phyloP scores from a whole-genome alignment of 495 filamentous ascomycete genomes.

The Penicillium arizonense region DNA sequence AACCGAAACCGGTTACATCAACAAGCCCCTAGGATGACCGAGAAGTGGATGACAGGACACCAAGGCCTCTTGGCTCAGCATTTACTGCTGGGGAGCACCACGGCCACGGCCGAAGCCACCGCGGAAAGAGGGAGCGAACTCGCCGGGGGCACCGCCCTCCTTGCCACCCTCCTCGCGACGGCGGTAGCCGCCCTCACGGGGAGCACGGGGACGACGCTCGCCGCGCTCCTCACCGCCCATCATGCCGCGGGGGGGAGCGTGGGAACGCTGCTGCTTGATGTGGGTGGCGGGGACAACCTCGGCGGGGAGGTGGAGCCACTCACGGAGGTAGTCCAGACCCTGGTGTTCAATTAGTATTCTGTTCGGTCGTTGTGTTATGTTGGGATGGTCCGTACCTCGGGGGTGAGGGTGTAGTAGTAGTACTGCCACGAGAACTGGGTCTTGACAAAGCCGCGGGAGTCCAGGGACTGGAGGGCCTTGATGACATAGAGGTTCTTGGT shows the following conservation, averaged over 20 bases:
- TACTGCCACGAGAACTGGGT: slow-evolving; percentile 99
- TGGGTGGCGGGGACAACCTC: slow-evolving; percentile 99
- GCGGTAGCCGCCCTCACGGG: slow-evolving; percentile 91
- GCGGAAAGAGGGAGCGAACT: slow-evolving; percentile 95
- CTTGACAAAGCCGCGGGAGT: slow-evolving; percentile 97
- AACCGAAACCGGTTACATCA: slow-evolving; percentile 29
- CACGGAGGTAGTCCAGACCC: slow-evolving; percentile 99
- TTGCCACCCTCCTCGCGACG: slow-evolving; percentile 86
- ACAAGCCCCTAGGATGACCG: slow-evolving; percentile 35
- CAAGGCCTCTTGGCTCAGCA: slow-evolving; percentile 20
- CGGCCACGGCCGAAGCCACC: slow-evolving; percentile 92
- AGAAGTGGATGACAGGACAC: slow-evolving; percentile 34
- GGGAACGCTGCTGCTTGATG: slow-evolving; percentile 99
- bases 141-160: slow-evolving; percentile 93
- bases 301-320: slow-evolving; percentile 99
- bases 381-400: slow-evolving; percentile 52
- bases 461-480: slow-evolving; percentile 97
- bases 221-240: slow-evolving; percentile 82
- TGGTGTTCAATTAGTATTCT: slow-evolving; percentile 8
- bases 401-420: slow-evolving; percentile 99
- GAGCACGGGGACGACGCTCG: slow-evolving; percentile 76
- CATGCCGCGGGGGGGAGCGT: slow-evolving; percentile 98
- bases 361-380: neutral
- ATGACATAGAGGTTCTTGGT: slow-evolving; percentile 98
- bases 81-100: slow-evolving; percentile 64